Conservation (phyloP, 2,329 filamentous ascomycete species). For the Pseudogymnoascus sp. region DNA sequence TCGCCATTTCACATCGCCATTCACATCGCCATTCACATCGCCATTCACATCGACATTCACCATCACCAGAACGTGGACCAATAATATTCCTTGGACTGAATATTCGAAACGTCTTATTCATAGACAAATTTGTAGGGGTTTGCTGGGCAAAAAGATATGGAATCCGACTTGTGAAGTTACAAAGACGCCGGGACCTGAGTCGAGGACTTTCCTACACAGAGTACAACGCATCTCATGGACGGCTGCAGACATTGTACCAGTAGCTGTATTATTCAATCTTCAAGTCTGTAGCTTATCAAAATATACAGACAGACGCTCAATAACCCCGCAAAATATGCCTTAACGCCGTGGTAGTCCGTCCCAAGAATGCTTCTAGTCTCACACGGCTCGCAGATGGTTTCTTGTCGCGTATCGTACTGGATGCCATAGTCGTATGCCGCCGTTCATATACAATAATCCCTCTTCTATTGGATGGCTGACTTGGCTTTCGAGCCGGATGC, state of each 20-base stretch:
- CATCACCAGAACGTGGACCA: background rate
- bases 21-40: background rate
- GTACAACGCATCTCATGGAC: background rate
- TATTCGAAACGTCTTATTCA: background rate
- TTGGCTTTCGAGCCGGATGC: conserved; percentile 20
- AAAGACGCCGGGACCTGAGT: background rate
- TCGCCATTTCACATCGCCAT: background rate
- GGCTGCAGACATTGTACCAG: conserved; percentile 5
- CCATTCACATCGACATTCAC: background rate
- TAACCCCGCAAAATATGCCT: background rate
- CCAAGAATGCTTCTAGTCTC: conserved; percentile 1
- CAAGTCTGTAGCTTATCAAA: conserved; percentile 2
- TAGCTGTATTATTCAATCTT: conserved; percentile 10
- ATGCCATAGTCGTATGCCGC: background rate
- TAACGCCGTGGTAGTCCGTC: conserved; percentile 3
- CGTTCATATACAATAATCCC: background rate
- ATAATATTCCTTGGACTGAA: background rate
- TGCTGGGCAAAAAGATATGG: background rate
- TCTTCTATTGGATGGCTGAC: conserved; percentile 5
- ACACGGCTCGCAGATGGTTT: background rate
- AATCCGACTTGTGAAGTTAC: background rate
- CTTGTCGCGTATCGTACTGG: background rate
- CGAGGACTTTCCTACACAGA: background rate
- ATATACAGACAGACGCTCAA: background rate
- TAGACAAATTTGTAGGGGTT: conserved; percentile 1